Conservation (phyloP, 1,284 basidiomycete species). For the Melampsora americana region DNA sequence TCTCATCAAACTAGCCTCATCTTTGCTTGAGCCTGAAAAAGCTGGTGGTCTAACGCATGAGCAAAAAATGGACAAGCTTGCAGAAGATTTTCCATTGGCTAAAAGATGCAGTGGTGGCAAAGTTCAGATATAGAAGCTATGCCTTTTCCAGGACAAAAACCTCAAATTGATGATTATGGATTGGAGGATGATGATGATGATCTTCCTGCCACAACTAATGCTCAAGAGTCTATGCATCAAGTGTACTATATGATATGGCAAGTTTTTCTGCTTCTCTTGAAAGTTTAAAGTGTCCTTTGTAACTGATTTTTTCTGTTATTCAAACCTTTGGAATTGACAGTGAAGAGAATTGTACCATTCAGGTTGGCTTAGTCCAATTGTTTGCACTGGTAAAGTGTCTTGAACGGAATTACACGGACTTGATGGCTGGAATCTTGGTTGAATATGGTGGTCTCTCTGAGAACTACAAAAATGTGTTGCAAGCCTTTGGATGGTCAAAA, state of each 20-base stretch:
- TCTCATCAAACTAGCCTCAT: neutral
- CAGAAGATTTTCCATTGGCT: neutral
- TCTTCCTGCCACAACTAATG: slow-evolving; percentile 20
- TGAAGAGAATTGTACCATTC: too few relatives aligned
- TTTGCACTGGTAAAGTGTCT: too few relatives aligned
- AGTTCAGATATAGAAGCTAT: slow-evolving; percentile 9
- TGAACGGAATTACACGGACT: too few relatives aligned
- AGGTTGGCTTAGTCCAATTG: too few relatives aligned
- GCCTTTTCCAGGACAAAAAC: neutral
- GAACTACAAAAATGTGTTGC: too few relatives aligned
- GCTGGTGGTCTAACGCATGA: neutral
- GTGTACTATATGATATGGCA: slow-evolving; percentile 18
- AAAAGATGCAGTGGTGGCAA: slow-evolving; percentile 16
- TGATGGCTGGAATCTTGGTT: too few relatives aligned
- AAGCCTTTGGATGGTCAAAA: too few relatives aligned
- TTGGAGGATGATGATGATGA: neutral
- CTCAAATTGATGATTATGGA: neutral
- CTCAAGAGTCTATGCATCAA: slow-evolving; percentile 1
- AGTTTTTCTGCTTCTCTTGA: neutral
- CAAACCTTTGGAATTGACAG: too few relatives aligned
- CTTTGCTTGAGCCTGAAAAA: neutral
- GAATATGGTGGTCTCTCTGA: too few relatives aligned
- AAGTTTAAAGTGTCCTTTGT: too few relatives aligned
- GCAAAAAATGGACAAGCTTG: slow-evolving; percentile 6
- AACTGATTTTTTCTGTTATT: too few relatives aligned